These are phyloP conservation scores for Schwanniomyces sp. DNA, from an alignment of 805 yeast genomes.

Conservation along the genomic window DNA sequence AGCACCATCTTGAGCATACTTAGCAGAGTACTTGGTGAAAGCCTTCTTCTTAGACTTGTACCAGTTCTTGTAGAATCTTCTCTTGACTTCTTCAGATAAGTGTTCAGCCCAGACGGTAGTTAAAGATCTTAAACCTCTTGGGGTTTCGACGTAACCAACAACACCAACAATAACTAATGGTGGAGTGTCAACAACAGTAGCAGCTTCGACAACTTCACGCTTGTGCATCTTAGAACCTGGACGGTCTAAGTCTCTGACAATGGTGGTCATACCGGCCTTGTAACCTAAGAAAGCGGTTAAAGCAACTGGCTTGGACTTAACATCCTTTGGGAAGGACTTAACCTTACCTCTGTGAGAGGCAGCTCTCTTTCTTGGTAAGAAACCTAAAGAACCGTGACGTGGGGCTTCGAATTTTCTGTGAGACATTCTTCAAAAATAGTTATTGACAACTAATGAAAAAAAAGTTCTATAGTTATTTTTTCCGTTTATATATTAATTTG, in stretches of 20 bases:
- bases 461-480: constrained; percentile 3
- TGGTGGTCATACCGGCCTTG: constrained; percentile 99
- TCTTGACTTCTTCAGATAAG: constrained; percentile 97
- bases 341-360: constrained; percentile 97
- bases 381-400: constrained; percentile 99
- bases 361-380: constrained; percentile 99
- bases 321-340: constrained; percentile 99
- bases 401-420: constrained; percentile 99
- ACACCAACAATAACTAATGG: constrained; percentile 99
- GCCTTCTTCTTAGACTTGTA: constrained; percentile 99
- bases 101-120: constrained; percentile 99
- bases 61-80: constrained; percentile 99
- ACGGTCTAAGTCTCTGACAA: constrained; percentile 99
- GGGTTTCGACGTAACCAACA: constrained; percentile 99
- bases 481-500: neutral
- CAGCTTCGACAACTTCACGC: constrained; percentile 99
- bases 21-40: constrained; percentile 99
- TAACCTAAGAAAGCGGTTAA: constrained; percentile 99
- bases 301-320: constrained; percentile 95
- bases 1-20: constrained; percentile 90
- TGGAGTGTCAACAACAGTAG: constrained; percentile 98
- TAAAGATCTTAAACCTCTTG: constrained; percentile 99
- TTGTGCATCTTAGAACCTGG: constrained; percentile 99
- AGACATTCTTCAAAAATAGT: constrained; percentile 62
- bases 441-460: constrained; percentile 27